Percentiles rank a stretch among this genome's conserved stretches.
Conservation (phyloP, 2,329 filamentous ascomycete species). For the Aspergillus phoenicis region DNA sequence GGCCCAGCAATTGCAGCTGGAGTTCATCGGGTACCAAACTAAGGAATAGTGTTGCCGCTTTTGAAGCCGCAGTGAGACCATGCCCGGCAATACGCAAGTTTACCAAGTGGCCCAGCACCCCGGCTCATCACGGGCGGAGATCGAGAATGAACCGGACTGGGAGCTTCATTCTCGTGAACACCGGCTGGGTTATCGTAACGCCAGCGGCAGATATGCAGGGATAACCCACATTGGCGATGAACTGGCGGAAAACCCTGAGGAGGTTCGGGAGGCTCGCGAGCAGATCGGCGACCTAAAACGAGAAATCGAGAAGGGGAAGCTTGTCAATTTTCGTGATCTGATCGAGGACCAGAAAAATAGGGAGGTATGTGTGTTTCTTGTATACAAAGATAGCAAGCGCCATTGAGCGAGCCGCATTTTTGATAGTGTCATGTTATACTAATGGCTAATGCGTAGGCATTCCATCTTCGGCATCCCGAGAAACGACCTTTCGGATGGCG, state of each 20-base stretch:
- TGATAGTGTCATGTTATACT: not conserved
- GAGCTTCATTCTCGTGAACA: not conserved
- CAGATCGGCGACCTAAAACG: constrained; percentile 26
- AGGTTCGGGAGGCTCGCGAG: constrained; percentile 15
- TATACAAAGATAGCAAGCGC: no score
- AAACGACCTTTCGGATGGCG: constrained; percentile 53
- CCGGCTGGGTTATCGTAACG: not conserved
- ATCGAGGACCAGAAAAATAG: constrained; percentile 25
- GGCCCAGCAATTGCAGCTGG: not conserved
- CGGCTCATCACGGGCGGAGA: not conserved
- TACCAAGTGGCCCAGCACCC: not conserved
- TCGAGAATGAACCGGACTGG: not conserved
- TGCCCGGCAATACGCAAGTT: not conserved
- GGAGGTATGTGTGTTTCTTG: constrained; percentile 17
- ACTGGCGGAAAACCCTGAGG: constrained; percentile 27
- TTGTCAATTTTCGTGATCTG: constrained; percentile 32
- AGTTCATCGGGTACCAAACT: not conserved
- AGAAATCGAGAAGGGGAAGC: constrained; percentile 26
- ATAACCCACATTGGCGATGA: constrained; percentile 11
- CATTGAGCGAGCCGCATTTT: not conserved
- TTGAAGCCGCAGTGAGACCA: not conserved
- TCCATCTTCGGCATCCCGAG: constrained; percentile 48
- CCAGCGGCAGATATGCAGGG: not conserved
- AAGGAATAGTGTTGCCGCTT: not conserved
- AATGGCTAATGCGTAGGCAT: constrained; percentile 34